Percentiles rank a stretch among this genome's conserved stretches.
These are phyloP conservation scores for Aspergillus fructus DNA, from an alignment of 2,329 filamentous ascomycete genomes.

Conservation along the genomic window DNA sequence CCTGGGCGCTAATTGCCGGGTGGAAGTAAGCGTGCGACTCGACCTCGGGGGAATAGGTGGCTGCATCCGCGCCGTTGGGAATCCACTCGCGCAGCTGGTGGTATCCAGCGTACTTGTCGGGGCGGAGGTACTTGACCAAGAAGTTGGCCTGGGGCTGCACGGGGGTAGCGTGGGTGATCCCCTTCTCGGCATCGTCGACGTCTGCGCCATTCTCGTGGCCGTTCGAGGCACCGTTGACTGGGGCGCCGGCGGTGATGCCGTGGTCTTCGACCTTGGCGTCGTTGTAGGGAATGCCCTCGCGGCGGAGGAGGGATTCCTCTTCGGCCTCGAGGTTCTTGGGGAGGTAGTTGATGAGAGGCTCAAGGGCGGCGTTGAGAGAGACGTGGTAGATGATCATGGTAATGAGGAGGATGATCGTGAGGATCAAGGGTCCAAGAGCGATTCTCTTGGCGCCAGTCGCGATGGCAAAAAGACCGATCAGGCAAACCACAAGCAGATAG, in stretches of 20 bases:
- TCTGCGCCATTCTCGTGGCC: conserved; percentile 16
- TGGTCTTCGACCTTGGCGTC: conserved; percentile 20
- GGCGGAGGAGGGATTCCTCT: conserved; percentile 49
- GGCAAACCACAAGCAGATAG: conserved; percentile 77
- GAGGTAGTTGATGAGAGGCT: conserved; percentile 74
- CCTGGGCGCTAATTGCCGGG: conserved; percentile 62
- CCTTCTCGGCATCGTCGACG: conserved; percentile 38
- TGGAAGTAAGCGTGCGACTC: conserved; percentile 72
- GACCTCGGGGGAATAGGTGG: conserved; percentile 61
- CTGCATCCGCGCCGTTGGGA: conserved; percentile 55
- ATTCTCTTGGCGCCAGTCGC: conserved; percentile 61
- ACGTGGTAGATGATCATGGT: conserved; percentile 76
- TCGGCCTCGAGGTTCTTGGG: conserved; percentile 69
- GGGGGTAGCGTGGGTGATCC: conserved; percentile 24
- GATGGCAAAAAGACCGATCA: conserved; percentile 81
- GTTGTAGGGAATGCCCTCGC: conserved; percentile 20
- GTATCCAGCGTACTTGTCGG: conserved; percentile 75
- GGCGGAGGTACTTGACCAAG: conserved; percentile 64
- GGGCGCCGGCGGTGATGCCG: conserved; percentile 14
- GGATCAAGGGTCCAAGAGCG: conserved; percentile 66
- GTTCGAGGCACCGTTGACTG: neutral
- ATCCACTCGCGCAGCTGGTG: conserved; percentile 67
- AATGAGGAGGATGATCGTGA: conserved; percentile 75
- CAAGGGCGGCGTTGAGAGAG: conserved; percentile 67
- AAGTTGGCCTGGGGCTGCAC: conserved; percentile 35